phyloP scores from a whole-genome alignment of 257 asterid genomes.

The Lantana camara region DNA sequence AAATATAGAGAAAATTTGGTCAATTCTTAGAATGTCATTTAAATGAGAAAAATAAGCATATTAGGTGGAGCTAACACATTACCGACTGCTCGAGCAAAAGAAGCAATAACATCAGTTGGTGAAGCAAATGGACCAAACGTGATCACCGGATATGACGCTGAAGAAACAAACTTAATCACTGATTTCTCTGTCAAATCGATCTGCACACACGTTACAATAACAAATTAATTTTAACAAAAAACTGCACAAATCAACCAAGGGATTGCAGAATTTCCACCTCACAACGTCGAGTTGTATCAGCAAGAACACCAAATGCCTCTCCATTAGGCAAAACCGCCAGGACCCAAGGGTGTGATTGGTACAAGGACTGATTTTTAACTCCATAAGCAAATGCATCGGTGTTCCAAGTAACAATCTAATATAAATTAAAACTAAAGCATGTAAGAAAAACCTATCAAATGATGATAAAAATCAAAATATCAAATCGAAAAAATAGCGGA shows the following conservation, averaged over 20 bases:
- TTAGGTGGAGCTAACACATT: slow-evolving; percentile 31
- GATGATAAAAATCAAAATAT: background rate
- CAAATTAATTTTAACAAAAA: slow-evolving; percentile 9
- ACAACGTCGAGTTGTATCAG: slow-evolving; percentile 88
- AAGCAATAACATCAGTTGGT: slow-evolving; percentile 77
- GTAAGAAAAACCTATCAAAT: background rate
- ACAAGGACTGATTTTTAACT: slow-evolving; percentile 81
- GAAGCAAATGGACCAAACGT: slow-evolving; percentile 94
- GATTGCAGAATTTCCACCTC: slow-evolving; percentile 60
- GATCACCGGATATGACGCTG: slow-evolving; percentile 67
- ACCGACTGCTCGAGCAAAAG: slow-evolving; percentile 84
- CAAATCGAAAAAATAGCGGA: background rate
- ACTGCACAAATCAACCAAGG: slow-evolving; percentile 15
- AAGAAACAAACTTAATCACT: slow-evolving; percentile 57
- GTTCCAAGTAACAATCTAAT: slow-evolving; percentile 86
- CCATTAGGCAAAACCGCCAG: slow-evolving; percentile 86
- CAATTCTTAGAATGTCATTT: no score
- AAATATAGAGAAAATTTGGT: no score
- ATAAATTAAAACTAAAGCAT: slow-evolving; percentile 10
- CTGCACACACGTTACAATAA: slow-evolving; percentile 47
- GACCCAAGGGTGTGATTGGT: slow-evolving; percentile 99
- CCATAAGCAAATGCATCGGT: slow-evolving; percentile 96
- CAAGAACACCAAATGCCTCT: slow-evolving; percentile 89
- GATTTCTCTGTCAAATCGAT: slow-evolving; percentile 79
- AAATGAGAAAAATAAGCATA: slow-evolving; percentile 1